Evolutionary conservation across 2,329 filamentous ascomycete genomes (phyloP).

Genomic region (Phaeosphaeriaceae sp.): DNA sequence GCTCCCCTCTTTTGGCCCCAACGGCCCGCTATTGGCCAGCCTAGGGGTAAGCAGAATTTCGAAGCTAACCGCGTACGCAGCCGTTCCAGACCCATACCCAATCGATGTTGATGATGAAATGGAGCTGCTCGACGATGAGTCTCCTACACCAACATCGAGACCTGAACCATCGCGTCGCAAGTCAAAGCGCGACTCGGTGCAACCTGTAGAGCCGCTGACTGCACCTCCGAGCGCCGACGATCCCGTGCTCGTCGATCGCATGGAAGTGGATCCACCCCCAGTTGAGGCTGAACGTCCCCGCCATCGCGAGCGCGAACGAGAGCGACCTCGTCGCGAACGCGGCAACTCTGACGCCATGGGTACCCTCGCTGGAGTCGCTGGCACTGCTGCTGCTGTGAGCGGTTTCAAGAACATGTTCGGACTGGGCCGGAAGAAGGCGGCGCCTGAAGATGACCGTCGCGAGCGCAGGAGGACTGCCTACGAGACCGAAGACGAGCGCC

Average conservation of each 20-base stretch:
- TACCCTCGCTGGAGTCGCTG: constrained; percentile 38
- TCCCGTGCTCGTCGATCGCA: constrained; percentile 50
- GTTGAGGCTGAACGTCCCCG: constrained; percentile 52
- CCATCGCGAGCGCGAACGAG: constrained; percentile 46
- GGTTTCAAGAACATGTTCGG: constrained; percentile 64
- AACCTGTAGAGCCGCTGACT: constrained; percentile 43
- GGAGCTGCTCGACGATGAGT: constrained; percentile 57
- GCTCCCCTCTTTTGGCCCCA: constrained; percentile 28
- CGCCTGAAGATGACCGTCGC: constrained; percentile 38
- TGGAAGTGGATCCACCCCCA: constrained; percentile 53
- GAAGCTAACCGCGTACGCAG: constrained; percentile 43
- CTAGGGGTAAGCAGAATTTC: constrained; percentile 44
- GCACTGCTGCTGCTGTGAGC: constrained; percentile 53
- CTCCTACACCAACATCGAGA: constrained; percentile 42
- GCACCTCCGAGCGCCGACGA: constrained; percentile 52
- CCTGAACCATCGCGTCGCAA: constrained; percentile 48
- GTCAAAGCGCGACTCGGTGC: constrained; percentile 50
- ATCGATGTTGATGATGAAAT: constrained; percentile 69
- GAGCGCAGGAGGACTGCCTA: constrained; percentile 42
- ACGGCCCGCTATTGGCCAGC: constrained; percentile 28
- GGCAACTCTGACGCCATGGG: constrained; percentile 70
- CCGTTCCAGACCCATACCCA: constrained; percentile 65
- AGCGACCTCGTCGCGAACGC: constrained; percentile 54
- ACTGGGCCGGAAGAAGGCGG: constrained; percentile 45
- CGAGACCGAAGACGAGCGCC: constrained; percentile 47